A percentile compares a stretch with the other conserved stretches of the same genome.
Evolutionary conservation across 768 basidiomycete species (phyloP).

Genomic region (Russula abietina): DNA sequence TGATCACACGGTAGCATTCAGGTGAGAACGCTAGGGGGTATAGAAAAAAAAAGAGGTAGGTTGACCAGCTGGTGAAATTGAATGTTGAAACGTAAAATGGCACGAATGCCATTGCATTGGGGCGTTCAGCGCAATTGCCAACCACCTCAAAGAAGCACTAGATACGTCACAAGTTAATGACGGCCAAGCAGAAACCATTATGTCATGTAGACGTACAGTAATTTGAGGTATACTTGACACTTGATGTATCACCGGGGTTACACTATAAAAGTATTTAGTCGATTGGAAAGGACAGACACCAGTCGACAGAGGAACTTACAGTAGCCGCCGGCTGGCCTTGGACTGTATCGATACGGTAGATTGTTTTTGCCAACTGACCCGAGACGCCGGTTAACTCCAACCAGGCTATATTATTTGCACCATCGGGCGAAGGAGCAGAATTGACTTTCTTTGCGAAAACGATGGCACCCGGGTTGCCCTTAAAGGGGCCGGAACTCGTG

Average conservation of each 20-base stretch:
- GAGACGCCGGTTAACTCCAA: neutral
- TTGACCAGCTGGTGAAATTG: neutral
- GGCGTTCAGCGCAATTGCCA: neutral
- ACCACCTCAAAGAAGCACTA: neutral
- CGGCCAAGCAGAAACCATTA: neutral
- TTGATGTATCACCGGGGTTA: neutral
- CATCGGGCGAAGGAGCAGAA: constrained; percentile 7
- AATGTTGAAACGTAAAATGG: neutral
- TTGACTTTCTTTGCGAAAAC: constrained; percentile 9
- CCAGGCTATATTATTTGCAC: constrained; percentile 13
- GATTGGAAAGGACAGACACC: neutral
- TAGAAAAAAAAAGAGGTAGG: too few species aligned
- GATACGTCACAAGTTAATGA: neutral
- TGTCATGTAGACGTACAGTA: constrained; percentile 15
- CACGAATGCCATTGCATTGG: too few species aligned
- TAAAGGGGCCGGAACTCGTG: neutral
- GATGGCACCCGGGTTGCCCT: constrained; percentile 7
- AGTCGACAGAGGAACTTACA: neutral
- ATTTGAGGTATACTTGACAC: constrained; percentile 16
- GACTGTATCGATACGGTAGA: constrained; percentile 18
- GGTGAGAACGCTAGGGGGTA: too few species aligned
- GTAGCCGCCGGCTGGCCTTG: constrained; percentile 16
- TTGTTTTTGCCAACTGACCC: constrained; percentile 2
- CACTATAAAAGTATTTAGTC: constrained; percentile 7
- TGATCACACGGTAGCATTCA: too few species aligned